Percentiles rank a stretch among this genome's conserved stretches.
Evolutionary conservation across 805 yeast genomes (phyloP).

Genomic region (Lachancea sp.): DNA sequence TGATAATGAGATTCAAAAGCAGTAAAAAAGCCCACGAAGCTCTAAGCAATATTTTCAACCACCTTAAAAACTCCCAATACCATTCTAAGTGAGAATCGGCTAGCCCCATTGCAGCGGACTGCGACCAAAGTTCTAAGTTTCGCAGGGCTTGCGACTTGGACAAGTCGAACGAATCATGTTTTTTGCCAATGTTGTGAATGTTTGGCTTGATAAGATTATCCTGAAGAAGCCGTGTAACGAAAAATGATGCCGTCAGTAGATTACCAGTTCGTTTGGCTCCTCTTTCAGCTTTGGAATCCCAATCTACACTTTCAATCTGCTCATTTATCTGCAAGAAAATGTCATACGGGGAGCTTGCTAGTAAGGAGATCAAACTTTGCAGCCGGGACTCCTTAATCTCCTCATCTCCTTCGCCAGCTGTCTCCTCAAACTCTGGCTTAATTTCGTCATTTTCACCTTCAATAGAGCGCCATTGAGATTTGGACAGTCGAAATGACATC

Average conservation of each 20-base stretch:
- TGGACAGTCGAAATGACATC: conserved; percentile 16
- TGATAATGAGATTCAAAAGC: conserved; percentile 11
- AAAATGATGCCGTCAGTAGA: conserved; percentile 16
- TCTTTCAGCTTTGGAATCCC: conserved; percentile 25
- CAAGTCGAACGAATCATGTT: conserved; percentile 25
- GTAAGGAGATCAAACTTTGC: conserved; percentile 7
- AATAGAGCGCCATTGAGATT: conserved; percentile 4
- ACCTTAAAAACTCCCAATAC: conserved; percentile 14
- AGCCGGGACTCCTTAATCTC: conserved; percentile 4
- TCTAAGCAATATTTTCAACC: conserved; percentile 12
- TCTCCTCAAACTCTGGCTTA: neutral
- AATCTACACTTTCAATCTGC: conserved; percentile 22
- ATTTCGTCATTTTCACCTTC: conserved; percentile 5
- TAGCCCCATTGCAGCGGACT: conserved; percentile 9
- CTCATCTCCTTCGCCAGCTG: neutral
- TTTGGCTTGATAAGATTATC: conserved; percentile 27
- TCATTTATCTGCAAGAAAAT: conserved; percentile 20
- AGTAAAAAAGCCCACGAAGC: conserved; percentile 9
- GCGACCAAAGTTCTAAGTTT: conserved; percentile 15
- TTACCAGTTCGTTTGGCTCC: conserved; percentile 26
- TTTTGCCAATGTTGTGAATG: conserved; percentile 14
- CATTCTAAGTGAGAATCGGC: conserved; percentile 2
- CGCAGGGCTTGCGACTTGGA: conserved; percentile 22
- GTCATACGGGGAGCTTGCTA: conserved; percentile 21
- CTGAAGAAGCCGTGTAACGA: conserved; percentile 23